phyloP scores from a whole-genome alignment of 768 basidiomycete species.

The Cystofilobasidium bisporidii region DNA sequence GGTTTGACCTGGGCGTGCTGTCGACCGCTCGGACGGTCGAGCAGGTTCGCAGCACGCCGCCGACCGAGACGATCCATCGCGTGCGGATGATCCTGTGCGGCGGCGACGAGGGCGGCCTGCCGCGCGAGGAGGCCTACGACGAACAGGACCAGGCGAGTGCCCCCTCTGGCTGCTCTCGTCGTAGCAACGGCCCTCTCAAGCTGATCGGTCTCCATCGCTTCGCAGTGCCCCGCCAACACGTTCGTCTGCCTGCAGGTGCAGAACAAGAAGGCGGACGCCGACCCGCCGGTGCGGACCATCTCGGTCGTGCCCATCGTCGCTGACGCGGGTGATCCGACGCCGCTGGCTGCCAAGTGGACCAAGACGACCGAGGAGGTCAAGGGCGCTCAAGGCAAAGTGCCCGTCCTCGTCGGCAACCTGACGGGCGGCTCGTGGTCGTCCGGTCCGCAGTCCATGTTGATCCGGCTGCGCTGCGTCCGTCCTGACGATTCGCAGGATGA shows the following conservation, averaged over 20 bases:
- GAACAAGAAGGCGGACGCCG: constrained; percentile 35
- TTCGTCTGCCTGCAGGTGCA: constrained; percentile 36
- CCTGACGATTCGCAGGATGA: constrained; percentile 27
- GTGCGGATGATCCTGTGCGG: constrained; percentile 36
- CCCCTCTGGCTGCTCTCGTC: background rate
- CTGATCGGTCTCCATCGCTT: no score
- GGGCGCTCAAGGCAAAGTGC: constrained; percentile 32
- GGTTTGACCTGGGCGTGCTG: constrained; percentile 14
- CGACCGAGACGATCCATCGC: constrained; percentile 35
- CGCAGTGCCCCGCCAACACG: constrained; percentile 37
- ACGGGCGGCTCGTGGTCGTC: constrained; percentile 34
- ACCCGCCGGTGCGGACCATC: constrained; percentile 34
- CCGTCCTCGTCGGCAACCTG: constrained; percentile 32
- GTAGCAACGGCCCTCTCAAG: background rate
- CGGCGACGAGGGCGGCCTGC: constrained; percentile 29
- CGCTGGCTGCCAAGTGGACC: constrained; percentile 31
- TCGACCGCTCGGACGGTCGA: background rate
- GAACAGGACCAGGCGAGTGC: constrained; percentile 39
- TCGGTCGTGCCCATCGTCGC: constrained; percentile 37
- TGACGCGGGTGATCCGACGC: background rate
- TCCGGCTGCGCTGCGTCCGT: constrained; percentile 35
- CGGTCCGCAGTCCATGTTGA: constrained; percentile 35
- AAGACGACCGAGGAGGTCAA: constrained; percentile 31
- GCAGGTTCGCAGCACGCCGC: constrained; percentile 32
- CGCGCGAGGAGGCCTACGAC: constrained; percentile 33